Percentiles rank a stretch among this genome's conserved stretches.
Evolutionary conservation across 805 yeast genomes (phyloP).

Genomic region (Deakozyma indianensis): DNA sequence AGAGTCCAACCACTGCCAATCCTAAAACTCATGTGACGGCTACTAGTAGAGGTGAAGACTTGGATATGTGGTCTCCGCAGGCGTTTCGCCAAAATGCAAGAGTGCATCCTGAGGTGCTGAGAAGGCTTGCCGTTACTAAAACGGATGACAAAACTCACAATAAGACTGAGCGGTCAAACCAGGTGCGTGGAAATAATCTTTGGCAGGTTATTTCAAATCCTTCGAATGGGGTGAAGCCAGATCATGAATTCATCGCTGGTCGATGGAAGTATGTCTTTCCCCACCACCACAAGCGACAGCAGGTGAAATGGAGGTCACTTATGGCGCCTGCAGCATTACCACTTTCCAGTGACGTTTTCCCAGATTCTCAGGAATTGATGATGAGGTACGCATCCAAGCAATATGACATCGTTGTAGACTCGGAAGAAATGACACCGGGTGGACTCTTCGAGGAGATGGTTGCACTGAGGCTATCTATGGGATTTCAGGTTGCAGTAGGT

Average conservation of each 20-base stretch:
- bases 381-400: constrained; percentile 64
- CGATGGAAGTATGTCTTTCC: constrained; percentile 92
- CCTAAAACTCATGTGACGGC: neutral
- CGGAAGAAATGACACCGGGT: constrained; percentile 34
- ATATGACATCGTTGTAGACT: constrained; percentile 53
- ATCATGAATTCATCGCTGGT: constrained; percentile 39
- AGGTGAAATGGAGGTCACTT: constrained; percentile 85
- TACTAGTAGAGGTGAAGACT: neutral
- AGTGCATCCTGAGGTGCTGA: neutral
- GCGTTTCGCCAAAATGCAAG: neutral
- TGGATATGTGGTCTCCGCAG: neutral
- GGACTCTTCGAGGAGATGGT: constrained; percentile 78
- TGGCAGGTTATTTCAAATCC: constrained; percentile 69
- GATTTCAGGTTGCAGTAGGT: constrained; percentile 83
- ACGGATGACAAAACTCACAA: neutral
- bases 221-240: constrained; percentile 38
- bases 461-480: constrained; percentile 63
- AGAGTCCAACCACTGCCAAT: neutral
- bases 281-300: constrained; percentile 42
- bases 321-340: constrained; percentile 92
- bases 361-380: constrained; percentile 52
- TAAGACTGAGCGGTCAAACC: neutral
- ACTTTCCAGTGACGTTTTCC: constrained; percentile 62
- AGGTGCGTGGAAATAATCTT: constrained; percentile 18
- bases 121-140: neutral